Conservation (phyloP, 106 monocot species). For the Dendrobium nobile region DNA sequence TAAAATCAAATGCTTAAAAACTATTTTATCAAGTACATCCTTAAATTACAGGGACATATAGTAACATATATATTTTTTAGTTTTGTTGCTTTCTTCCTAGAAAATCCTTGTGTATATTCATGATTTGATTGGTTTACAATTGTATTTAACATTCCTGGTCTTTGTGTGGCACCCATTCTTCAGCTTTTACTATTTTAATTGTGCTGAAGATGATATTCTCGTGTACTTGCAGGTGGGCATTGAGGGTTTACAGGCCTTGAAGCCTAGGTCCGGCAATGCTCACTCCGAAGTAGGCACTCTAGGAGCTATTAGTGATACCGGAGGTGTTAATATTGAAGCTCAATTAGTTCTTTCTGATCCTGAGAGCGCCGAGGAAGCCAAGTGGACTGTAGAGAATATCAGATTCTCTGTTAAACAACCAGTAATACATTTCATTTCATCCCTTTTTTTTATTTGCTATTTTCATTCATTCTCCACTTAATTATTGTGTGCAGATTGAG, state of each 20-base stretch:
- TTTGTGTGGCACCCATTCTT: too few species aligned
- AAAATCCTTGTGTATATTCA: neutral
- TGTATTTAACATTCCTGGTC: neutral
- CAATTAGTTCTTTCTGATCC: conserved; percentile 37
- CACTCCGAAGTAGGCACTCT: conserved; percentile 8
- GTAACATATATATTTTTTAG: neutral
- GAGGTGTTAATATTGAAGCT: conserved; percentile 70
- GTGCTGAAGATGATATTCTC: neutral
- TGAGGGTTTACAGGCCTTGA: conserved; percentile 85
- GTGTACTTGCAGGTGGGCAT: conserved; percentile 55
- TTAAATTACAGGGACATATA: too few species aligned
- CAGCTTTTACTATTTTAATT: neutral
- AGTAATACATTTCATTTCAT: conserved; percentile 25
- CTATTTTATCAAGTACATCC: too few species aligned
- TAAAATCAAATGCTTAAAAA: too few species aligned
- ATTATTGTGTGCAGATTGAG: conserved; percentile 58
- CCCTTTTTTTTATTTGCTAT: neutral
- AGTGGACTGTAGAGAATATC: conserved; percentile 71
- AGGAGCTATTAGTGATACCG: conserved; percentile 5
- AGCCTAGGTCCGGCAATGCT: conserved; percentile 38
- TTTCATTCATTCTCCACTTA: neutral
- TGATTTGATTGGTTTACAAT: neutral
- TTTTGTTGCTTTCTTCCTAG: neutral
- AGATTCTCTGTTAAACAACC: conserved; percentile 90
- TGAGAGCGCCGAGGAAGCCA: conserved; percentile 28